Conservation (phyloP, 1,284 basidiomycete species). For the Cutaneotrichosporon dermatis region DNA sequence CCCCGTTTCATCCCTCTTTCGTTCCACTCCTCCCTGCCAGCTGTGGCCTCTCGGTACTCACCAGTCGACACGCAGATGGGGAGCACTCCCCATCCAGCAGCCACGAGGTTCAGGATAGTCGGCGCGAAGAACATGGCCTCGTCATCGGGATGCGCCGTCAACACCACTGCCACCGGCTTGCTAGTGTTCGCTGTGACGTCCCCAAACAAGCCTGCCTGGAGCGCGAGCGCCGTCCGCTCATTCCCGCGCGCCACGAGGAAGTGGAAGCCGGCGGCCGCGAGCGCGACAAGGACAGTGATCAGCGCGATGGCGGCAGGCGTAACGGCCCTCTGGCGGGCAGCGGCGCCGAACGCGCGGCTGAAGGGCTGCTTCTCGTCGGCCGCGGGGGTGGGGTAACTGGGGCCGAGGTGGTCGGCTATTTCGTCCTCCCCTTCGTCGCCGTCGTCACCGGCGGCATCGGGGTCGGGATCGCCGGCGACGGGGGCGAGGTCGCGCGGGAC, state of each 20-base stretch:
- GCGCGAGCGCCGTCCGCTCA: background rate
- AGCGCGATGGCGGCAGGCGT: background rate
- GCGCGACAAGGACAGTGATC: constrained; percentile 3
- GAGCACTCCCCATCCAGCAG: constrained; percentile 38
- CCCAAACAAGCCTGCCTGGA: background rate
- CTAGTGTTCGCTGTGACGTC: background rate
- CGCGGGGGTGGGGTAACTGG: background rate
- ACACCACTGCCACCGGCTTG: constrained; percentile 45
- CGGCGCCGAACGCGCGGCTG: background rate
- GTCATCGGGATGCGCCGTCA: constrained; percentile 54
- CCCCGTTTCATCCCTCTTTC: no score
- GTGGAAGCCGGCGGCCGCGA: constrained; percentile 8
- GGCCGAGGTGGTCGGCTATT: background rate
- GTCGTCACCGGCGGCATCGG: background rate
- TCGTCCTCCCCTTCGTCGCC: background rate
- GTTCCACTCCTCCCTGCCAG: no score
- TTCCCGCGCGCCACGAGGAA: constrained; percentile 1
- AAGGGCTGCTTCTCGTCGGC: background rate
- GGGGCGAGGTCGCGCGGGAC: constrained; percentile 4
- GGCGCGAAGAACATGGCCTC: constrained; percentile 73
- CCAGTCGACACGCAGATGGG: constrained; percentile 52
- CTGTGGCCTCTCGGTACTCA: no score
- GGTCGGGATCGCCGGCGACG: background rate
- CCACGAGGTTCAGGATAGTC: constrained; percentile 33
- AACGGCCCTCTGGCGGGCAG: background rate